Evolutionary conservation across 257 asterid genomes (phyloP).

Genomic region (Solanum habrochaites): DNA sequence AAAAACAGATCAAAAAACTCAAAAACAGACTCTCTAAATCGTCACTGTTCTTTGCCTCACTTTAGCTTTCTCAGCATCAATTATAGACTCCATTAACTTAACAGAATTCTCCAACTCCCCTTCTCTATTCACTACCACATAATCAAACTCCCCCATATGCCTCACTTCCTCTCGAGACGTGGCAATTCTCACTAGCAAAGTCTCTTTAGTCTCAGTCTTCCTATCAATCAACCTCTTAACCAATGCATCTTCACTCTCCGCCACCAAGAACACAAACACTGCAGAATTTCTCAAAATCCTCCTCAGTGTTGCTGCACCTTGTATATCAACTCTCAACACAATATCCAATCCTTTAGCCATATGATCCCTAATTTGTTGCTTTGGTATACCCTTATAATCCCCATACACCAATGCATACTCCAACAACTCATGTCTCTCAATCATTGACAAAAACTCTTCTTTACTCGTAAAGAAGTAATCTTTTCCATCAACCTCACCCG

Average conservation of each 20-base stretch:
- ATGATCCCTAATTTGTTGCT: constrained; percentile 74
- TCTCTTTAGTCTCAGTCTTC: constrained; percentile 70
- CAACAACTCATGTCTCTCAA: constrained; percentile 57
- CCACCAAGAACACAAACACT: constrained; percentile 69
- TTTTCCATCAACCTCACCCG: constrained; percentile 72
- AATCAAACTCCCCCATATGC: constrained; percentile 73
- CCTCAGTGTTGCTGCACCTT: constrained; percentile 76
- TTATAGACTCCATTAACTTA: constrained; percentile 59
- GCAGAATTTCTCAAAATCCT: constrained; percentile 51
- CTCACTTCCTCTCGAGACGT: constrained; percentile 79
- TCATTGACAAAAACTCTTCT: constrained; percentile 67
- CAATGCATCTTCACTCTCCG: constrained; percentile 92
- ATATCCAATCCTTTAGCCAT: constrained; percentile 78
- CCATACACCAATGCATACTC: constrained; percentile 95
- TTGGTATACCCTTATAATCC: constrained; percentile 78
- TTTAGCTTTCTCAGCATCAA: constrained; percentile 92
- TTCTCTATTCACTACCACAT: constrained; percentile 82
- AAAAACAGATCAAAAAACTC: background rate
- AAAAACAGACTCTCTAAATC: constrained; percentile 16
- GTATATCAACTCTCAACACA: constrained; percentile 86
- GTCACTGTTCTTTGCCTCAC: constrained; percentile 50
- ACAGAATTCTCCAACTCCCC: constrained; percentile 81
- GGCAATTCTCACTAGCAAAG: constrained; percentile 71
- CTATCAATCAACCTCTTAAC: constrained; percentile 81
- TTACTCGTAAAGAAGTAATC: constrained; percentile 70